Conservation (phyloP, 208 protist genomes). For the Trypanosomatidae sp. region DNA sequence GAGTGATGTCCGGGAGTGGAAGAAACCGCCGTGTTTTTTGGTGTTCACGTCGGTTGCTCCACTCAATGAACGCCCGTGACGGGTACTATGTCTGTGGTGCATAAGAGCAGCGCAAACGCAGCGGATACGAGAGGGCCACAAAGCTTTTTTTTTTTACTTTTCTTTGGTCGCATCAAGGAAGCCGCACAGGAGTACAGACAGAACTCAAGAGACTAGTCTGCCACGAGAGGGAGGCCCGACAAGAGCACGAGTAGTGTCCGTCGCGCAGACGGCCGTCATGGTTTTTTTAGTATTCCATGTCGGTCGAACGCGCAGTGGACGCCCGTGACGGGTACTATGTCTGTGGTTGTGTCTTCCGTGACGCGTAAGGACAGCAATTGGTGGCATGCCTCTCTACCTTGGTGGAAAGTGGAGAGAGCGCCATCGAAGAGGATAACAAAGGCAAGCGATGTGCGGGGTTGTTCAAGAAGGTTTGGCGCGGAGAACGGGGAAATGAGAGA, state of each 20-base stretch:
- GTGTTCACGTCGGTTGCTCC: not conserved
- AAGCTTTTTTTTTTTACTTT: not conserved
- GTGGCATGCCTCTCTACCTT: not conserved
- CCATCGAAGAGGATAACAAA: no score
- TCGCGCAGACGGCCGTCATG: no score
- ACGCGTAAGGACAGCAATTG: not conserved
- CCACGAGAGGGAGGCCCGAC: conserved; percentile 74
- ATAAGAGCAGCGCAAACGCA: not conserved
- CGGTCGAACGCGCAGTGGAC: conserved; percentile 6
- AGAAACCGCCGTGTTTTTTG: not conserved
- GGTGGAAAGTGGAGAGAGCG: not conserved
- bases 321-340: conserved; percentile 75
- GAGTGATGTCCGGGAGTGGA: conserved; percentile 10
- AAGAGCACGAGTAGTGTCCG: conserved; percentile 44
- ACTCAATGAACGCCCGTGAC: conserved; percentile 29
- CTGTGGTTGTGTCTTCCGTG: conserved; percentile 25
- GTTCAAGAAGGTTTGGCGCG: no score
- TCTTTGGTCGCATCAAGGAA: not conserved
- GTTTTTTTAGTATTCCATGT: not conserved
- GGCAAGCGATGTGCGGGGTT: no score
- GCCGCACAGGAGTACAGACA: no score
- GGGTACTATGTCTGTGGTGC: conserved; percentile 82
- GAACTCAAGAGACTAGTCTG: no score
- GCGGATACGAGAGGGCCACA: no score
- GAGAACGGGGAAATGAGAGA: no score